These are phyloP conservation scores for Exophiala viscosa DNA, from an alignment of 2,329 filamentous ascomycete species.

Conservation along the genomic window DNA sequence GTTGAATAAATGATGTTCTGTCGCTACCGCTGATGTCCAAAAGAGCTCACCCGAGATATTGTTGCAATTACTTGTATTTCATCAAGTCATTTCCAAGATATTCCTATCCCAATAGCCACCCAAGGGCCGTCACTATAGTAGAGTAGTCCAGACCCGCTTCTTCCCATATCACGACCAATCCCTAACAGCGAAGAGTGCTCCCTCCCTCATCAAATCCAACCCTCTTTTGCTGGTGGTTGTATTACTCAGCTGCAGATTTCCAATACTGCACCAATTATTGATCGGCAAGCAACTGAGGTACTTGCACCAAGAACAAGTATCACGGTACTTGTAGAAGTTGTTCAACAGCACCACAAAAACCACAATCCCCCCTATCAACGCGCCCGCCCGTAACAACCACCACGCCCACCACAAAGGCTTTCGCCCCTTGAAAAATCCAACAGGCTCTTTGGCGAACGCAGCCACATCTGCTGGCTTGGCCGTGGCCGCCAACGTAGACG, in stretches of 20 bases:
- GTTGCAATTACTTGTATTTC: too few species aligned
- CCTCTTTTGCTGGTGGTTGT: slow-evolving; percentile 17
- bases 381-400: slow-evolving; percentile 82
- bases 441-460: slow-evolving; percentile 47
- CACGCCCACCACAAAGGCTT: slow-evolving; percentile 96
- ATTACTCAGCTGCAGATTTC: slow-evolving; percentile 30
- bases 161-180: too few species aligned
- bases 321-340: slow-evolving; percentile 81
- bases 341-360: slow-evolving; percentile 82
- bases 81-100: too few species aligned
- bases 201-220: slow-evolving; percentile 5
- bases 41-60: too few species aligned
- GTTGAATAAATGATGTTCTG: slow-evolving; percentile 10
- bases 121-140: too few species aligned
- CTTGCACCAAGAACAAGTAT: slow-evolving; percentile 87
- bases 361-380: slow-evolving; percentile 74
- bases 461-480: slow-evolving; percentile 54
- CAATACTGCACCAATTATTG: slow-evolving; percentile 44
- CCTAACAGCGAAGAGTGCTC: too few species aligned
- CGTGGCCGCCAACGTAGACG: slow-evolving; percentile 39
- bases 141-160: not conserved
- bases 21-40: too few species aligned
- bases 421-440: slow-evolving; percentile 83
- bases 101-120: too few species aligned
- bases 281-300: slow-evolving; percentile 79